Base-by-base conservation (phyloP, 73 alveolate genomes). In the Paramecium sexaurelia region DNA sequence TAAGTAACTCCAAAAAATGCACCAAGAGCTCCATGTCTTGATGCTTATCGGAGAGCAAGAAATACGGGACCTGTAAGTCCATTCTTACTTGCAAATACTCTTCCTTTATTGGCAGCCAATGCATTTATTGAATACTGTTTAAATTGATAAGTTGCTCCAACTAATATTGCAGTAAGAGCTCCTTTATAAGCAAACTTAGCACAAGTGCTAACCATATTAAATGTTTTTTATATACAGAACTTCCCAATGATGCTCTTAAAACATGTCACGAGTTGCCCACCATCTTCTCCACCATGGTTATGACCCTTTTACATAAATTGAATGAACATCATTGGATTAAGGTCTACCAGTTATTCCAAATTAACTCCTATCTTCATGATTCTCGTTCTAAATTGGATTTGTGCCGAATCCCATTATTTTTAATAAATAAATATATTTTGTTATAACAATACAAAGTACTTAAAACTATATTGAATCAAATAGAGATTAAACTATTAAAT, bases 201-300 rank as follows among this genome's bases (percentile, higher is more conserved):
- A 37, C 55, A 71, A 11, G 32, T 35, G 3, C 86, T 71, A 71
- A 20, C 5, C n/a, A n/a, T 47, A 47, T 47, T 7, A 7, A 4
- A 43, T 26, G 33, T 11, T 7, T 0, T 39, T 20, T 15, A 40
- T 35, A n/a, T 75, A 75, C 69, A 24, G 67, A 24, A 75, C 67
- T 37, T 75, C 73, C 89, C 89, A 75, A 75, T 43, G 57, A 75
- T 75, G 89, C 47, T 75, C 41, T 9, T 75, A 15, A 40, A 75
- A 75, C 29, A 37, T 57, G 33, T 75, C 89, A 35, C 89, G 41
- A 17, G 69, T 40, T 22, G 89, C 89, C 39, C 67, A 35, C 89
- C 89, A 75, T 75, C 89, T 75, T 9, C 20, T 40, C 73, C 67
- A 75, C 67, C 67, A 75, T 13, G 89, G 89, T 20, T 37, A 26